Evolutionary conservation across 2,329 filamentous ascomycete genomes (phyloP).

Genomic region (Trichoderma afroharzianum): DNA sequence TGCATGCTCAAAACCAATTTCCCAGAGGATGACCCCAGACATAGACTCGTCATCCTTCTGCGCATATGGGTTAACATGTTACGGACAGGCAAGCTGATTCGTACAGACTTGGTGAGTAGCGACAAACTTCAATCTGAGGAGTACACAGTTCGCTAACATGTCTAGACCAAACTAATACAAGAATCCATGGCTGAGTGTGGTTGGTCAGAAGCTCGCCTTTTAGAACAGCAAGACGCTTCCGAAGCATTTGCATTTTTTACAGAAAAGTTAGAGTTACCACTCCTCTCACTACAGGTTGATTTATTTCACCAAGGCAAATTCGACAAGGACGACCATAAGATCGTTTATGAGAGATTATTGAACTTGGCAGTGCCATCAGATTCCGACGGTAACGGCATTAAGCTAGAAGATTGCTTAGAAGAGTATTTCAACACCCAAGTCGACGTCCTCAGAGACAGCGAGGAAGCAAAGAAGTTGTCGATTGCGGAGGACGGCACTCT

Average conservation of each 20-base stretch:
- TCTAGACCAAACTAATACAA: constrained; percentile 75
- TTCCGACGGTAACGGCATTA: constrained; percentile 66
- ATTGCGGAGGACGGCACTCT: constrained; percentile 27
- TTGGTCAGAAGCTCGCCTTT: constrained; percentile 73
- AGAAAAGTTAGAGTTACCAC: constrained; percentile 78
- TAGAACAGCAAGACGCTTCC: constrained; percentile 91
- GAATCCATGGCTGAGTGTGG: constrained; percentile 79
- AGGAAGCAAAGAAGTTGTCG: constrained; percentile 48
- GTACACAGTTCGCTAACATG: constrained; percentile 18
- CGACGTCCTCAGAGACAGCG: constrained; percentile 74
- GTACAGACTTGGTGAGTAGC: constrained; percentile 69
- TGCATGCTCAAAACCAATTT: constrained; percentile 82
- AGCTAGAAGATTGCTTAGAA: constrained; percentile 86
- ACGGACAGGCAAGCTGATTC: constrained; percentile 78
- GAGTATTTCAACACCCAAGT: constrained; percentile 93
- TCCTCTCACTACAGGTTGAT: constrained; percentile 89
- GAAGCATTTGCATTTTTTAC: constrained; percentile 96
- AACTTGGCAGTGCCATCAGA: constrained; percentile 86
- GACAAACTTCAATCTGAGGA: not conserved
- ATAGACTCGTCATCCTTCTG: constrained; percentile 71
- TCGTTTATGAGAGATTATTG: constrained; percentile 84
- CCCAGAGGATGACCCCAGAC: constrained; percentile 61
- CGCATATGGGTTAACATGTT: constrained; percentile 93
- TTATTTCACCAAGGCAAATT: constrained; percentile 89
- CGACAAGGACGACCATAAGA: constrained; percentile 85